A percentile compares a stretch with the other conserved stretches of the same genome.
These are phyloP conservation scores for Stagonosporopsis chrysanthemi DNA, from an alignment of 2,329 filamentous ascomycete species.

Conservation along the genomic window DNA sequence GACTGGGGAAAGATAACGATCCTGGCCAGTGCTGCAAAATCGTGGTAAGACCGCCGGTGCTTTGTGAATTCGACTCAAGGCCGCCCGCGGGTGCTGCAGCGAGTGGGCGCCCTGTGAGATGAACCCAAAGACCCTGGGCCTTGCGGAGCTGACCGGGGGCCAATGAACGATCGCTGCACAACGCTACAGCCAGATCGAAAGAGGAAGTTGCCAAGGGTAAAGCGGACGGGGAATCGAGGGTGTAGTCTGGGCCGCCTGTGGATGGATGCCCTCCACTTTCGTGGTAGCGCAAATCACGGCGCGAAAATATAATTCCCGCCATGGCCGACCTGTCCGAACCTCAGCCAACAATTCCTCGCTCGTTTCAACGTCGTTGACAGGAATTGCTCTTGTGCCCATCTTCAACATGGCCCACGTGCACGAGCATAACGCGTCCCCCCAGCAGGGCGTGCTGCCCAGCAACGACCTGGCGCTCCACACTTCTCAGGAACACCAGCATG, in stretches of 20 bases:
- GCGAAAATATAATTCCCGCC: constrained; percentile 45
- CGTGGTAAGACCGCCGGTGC: constrained; percentile 28
- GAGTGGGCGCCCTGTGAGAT: constrained; percentile 30
- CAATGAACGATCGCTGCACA: constrained; percentile 31
- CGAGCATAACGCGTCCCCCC: constrained; percentile 46
- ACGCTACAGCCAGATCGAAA: constrained; percentile 37
- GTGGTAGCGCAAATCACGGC: constrained; percentile 37
- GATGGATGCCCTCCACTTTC: constrained; percentile 36
- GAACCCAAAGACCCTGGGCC: constrained; percentile 23
- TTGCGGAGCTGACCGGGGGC: constrained; percentile 43
- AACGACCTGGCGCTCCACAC: constrained; percentile 49
- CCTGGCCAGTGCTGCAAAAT: constrained; percentile 31
- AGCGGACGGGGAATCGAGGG: constrained; percentile 28
- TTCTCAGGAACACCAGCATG: constrained; percentile 48
- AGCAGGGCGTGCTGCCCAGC: constrained; percentile 44
- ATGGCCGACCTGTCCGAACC: constrained; percentile 20
- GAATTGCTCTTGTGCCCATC: constrained; percentile 41
- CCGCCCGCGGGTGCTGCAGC: constrained; percentile 24
- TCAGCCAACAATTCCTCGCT: constrained; percentile 37
- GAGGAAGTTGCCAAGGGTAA: constrained; percentile 47
- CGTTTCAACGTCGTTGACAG: constrained; percentile 30
- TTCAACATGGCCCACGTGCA: constrained; percentile 44
- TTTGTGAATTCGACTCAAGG: constrained; percentile 29
- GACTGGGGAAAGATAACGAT: constrained; percentile 44
- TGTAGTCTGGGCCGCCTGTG: constrained; percentile 39